Evolutionary conservation across 192 early-diverging fungal genomes (phyloP).

Genomic region (Thamnidium elegans): DNA sequence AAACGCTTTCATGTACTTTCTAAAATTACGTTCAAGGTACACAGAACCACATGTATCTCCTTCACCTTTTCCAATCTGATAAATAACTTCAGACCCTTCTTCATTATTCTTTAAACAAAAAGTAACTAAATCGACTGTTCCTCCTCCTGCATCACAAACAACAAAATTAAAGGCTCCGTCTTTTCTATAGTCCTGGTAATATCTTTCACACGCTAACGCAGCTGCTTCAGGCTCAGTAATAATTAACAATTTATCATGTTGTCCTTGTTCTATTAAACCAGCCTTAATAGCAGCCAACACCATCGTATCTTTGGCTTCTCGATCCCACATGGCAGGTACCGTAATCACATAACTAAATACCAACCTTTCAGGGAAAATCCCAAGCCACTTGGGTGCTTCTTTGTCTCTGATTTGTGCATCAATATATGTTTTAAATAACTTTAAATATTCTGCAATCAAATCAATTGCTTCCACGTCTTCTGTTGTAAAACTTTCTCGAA

Average conservation of each 20-base stretch:
- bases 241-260: constrained; percentile 6
- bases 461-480: too few relatives aligned
- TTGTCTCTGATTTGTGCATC: background rate
- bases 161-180: constrained; percentile 39
- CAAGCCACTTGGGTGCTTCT: background rate
- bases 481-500: too few relatives aligned
- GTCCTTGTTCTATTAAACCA: constrained; percentile 26
- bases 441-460: background rate
- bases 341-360: constrained; percentile 44
- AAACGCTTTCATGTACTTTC: background rate
- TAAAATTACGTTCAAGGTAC: constrained; percentile 36
- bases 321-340: constrained; percentile 26
- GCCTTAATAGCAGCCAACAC: too few relatives aligned
- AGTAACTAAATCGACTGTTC: constrained; percentile 51
- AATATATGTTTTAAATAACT: background rate
- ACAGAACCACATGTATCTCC: constrained; percentile 48
- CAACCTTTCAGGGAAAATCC: background rate
- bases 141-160: constrained; percentile 51
- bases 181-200: constrained; percentile 38
- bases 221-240: constrained; percentile 43
- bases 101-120: constrained; percentile 50
- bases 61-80: constrained; percentile 46
- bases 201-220: constrained; percentile 43
- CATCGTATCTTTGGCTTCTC: too few relatives aligned
- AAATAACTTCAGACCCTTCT: constrained; percentile 30